A percentile compares a stretch with the other conserved stretches of the same genome.
Evolutionary conservation across 257 asterid genomes (phyloP).

Genomic region (Galeopsis tetrahit): DNA sequence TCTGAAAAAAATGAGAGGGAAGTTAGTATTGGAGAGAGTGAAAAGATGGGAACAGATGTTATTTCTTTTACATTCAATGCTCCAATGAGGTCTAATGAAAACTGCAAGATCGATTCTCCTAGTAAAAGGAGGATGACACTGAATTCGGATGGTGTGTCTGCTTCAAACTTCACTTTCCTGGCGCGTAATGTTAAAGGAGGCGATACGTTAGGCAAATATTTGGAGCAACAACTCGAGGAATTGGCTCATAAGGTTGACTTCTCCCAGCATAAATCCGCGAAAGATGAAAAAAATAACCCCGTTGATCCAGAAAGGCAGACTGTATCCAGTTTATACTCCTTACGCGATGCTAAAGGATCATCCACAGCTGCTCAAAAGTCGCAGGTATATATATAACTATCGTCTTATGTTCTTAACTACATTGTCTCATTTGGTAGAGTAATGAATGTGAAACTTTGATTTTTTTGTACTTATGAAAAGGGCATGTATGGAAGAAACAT

Average conservation of each 20-base stretch:
- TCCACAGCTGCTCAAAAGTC: slow-evolving; percentile 31
- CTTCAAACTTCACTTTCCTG: slow-evolving; percentile 45
- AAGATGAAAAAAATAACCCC: slow-evolving; percentile 37
- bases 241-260: slow-evolving; percentile 63
- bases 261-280: slow-evolving; percentile 45
- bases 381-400: slow-evolving; percentile 44
- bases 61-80: slow-evolving; percentile 90
- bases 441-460: background rate
- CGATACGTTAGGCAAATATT: slow-evolving; percentile 63
- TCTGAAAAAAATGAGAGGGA: slow-evolving; percentile 52
- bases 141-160: slow-evolving; percentile 44
- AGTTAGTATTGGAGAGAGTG: slow-evolving; percentile 48
- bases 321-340: slow-evolving; percentile 37
- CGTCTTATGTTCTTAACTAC: background rate
- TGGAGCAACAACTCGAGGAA: slow-evolving; percentile 81
- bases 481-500: slow-evolving; percentile 41
- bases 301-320: slow-evolving; percentile 37
- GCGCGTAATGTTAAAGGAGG: slow-evolving; percentile 56
- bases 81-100: slow-evolving; percentile 62
- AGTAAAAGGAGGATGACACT: slow-evolving; percentile 48
- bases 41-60: slow-evolving; percentile 61
- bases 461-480: slow-evolving; percentile 28
- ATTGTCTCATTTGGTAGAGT: too few relatives aligned
- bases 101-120: slow-evolving; percentile 37
- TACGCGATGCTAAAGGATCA: slow-evolving; percentile 41